These are phyloP conservation scores for Pythium periplocum DNA, from an alignment of 352 stramenopile species.

Conservation along the genomic window DNA sequence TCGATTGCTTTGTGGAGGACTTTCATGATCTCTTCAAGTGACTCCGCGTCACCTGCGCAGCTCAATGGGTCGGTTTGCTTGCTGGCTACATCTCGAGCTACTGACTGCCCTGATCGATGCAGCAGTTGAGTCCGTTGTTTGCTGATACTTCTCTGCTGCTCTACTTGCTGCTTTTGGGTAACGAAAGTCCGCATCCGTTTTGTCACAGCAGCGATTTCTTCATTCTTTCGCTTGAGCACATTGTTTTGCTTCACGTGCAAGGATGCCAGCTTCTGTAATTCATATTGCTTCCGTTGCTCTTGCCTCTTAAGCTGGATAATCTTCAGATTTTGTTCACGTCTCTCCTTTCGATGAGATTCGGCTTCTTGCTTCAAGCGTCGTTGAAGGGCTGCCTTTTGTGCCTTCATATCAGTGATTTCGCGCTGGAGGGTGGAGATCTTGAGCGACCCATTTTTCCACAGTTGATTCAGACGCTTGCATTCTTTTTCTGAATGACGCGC, in stretches of 20 bases:
- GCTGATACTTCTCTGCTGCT: constrained; percentile 18
- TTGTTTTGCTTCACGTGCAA: constrained; percentile 38
- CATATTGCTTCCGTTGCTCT: constrained; percentile 48
- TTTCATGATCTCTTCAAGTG: constrained; percentile 24
- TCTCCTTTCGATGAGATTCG: constrained; percentile 35
- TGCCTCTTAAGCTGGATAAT: constrained; percentile 52
- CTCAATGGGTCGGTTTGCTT: not conserved
- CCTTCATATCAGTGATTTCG: constrained; percentile 46
- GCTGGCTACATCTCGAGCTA: too few relatives aligned
- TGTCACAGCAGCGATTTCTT: constrained; percentile 34
- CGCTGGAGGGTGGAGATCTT: constrained; percentile 44
- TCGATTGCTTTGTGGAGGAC: constrained; percentile 33
- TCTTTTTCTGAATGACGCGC: constrained; percentile 30
- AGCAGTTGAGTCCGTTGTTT: not conserved
- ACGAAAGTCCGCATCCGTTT: constrained; percentile 39
- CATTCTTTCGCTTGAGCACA: constrained; percentile 54
- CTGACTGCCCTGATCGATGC: not conserved
- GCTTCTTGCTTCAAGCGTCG: constrained; percentile 30
- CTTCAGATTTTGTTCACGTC: constrained; percentile 35
- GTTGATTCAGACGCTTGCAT: constrained; percentile 26
- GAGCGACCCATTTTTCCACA: constrained; percentile 32
- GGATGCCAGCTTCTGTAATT: constrained; percentile 41
- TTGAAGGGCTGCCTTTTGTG: constrained; percentile 35
- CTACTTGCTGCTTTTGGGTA: constrained; percentile 19
- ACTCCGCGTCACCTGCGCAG: constrained; percentile 7